phyloP scores from a whole-genome alignment of 176 grass and related monocot genomes.

The Pontederia crassipes region DNA sequence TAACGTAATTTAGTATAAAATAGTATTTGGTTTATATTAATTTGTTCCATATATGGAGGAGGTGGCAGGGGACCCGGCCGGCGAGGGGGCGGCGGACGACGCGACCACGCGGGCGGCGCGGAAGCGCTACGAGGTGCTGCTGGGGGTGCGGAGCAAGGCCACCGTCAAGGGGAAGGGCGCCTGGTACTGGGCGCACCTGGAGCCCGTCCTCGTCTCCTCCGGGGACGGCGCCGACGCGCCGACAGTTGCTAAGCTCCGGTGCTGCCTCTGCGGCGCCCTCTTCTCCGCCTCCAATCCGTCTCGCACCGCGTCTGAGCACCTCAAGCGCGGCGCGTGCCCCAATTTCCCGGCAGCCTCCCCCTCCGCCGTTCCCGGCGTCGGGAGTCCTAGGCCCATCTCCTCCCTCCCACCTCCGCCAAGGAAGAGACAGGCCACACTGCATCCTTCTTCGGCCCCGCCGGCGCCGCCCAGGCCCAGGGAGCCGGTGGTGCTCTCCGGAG shows the following conservation, averaged over 20 bases:
- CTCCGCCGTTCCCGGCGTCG: neutral
- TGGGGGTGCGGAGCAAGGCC: constrained; percentile 11
- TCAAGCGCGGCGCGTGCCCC: constrained; percentile 8
- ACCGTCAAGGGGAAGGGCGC: constrained; percentile 8
- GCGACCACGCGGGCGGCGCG: constrained; percentile 3
- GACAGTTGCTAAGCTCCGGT: constrained; percentile 11
- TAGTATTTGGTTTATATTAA: too few species aligned
- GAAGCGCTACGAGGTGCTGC: constrained; percentile 15
- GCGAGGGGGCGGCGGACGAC: constrained; percentile 1
- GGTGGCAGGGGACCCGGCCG: neutral
- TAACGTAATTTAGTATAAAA: neutral
- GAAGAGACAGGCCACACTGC: neutral
- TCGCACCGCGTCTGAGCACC: constrained; percentile 12
- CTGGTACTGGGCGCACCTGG: constrained; percentile 13
- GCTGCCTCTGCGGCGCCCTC: neutral
- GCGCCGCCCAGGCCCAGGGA: neutral
- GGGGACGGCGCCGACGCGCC: neutral
- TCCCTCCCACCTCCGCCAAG: neutral
- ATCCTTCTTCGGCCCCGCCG: neutral
- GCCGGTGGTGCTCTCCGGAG: constrained; percentile 3
- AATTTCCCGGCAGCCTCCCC: constrained; percentile 1
- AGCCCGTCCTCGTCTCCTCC: constrained; percentile 5
- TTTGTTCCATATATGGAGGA: neutral
- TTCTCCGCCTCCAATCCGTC: constrained; percentile 14
- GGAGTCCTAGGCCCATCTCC: neutral